Conservation (phyloP, 2,329 filamentous ascomycete genomes). For the Aspergillus chevalieri region DNA sequence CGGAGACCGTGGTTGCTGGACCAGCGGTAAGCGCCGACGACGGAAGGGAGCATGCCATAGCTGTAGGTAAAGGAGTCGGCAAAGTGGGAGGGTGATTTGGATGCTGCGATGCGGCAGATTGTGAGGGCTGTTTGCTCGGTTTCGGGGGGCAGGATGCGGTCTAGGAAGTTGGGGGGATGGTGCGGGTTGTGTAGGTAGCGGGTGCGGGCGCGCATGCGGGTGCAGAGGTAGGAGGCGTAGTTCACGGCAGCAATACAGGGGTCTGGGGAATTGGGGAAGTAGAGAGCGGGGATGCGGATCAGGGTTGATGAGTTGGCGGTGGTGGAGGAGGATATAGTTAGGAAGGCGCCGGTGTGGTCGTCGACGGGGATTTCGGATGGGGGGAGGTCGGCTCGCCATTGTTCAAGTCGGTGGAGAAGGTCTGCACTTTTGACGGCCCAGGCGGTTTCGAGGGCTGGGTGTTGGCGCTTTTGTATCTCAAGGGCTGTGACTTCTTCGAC, state of each 20-base stretch:
- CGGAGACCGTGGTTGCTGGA: conserved; percentile 6
- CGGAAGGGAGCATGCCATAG: conserved; percentile 10
- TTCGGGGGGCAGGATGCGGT: conserved; percentile 6
- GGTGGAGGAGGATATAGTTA: conserved; percentile 6
- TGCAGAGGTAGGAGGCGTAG: conserved; percentile 10
- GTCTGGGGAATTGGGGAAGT: conserved; percentile 6
- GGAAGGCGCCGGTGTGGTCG: conserved; percentile 1
- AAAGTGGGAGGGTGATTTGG: conserved; percentile 4
- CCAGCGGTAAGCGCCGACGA: conserved; percentile 10
- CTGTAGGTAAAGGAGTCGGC: conserved; percentile 8
- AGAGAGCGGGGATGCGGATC: conserved; percentile 5
- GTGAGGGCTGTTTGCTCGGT: conserved; percentile 6
- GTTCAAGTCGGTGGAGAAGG: conserved; percentile 1
- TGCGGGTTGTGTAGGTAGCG: conserved; percentile 1
- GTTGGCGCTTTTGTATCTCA: conserved; percentile 9
- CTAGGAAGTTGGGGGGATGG: not conserved
- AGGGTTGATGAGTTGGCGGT: not conserved
- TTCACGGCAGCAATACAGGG: conserved; percentile 8
- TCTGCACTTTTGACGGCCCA: conserved; percentile 3
- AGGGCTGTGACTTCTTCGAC: conserved; percentile 8
- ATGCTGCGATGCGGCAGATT: conserved; percentile 9
- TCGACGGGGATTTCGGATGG: conserved; percentile 6
- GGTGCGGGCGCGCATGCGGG: conserved; percentile 7
- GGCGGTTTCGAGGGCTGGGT: conserved; percentile 2
- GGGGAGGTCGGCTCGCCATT: conserved; percentile 4